phyloP scores from a whole-genome alignment of 2,329 filamentous ascomycete species.

The Calonectria henricotiae region DNA sequence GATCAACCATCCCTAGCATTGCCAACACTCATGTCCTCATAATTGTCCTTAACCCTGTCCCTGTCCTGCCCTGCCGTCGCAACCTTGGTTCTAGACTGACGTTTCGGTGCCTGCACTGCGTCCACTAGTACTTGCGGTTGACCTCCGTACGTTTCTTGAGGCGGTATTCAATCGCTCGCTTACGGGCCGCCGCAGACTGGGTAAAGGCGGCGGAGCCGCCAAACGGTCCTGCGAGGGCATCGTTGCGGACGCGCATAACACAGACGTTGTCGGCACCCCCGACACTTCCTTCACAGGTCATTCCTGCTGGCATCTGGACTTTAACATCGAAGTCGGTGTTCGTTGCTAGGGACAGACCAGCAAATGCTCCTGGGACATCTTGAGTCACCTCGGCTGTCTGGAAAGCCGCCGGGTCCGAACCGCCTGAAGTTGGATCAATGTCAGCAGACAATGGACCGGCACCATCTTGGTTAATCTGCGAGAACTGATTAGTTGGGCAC shows the following conservation, averaged over 20 bases:
- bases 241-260: slow-evolving; percentile 76
- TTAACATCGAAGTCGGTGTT: slow-evolving; percentile 77
- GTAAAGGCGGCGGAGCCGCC: slow-evolving; percentile 79
- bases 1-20: background rate
- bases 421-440: slow-evolving; percentile 76
- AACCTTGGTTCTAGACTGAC: background rate
- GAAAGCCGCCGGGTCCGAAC: slow-evolving; percentile 75
- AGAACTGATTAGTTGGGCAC: slow-evolving; percentile 17
- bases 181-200: slow-evolving; percentile 71
- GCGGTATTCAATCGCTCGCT: slow-evolving; percentile 74
- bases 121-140: slow-evolving; percentile 44
- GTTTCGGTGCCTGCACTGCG: slow-evolving; percentile 1
- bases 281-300: slow-evolving; percentile 75
- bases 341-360: slow-evolving; percentile 72
- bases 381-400: slow-evolving; percentile 67
- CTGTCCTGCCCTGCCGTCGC: background rate
- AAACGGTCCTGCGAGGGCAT: slow-evolving; percentile 76
- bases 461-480: slow-evolving; percentile 79
- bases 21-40: background rate
- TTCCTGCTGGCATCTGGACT: slow-evolving; percentile 78
- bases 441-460: slow-evolving; percentile 75
- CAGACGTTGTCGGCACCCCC: slow-evolving; percentile 76
- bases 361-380: slow-evolving; percentile 66
- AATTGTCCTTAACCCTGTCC: background rate
- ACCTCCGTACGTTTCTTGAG: slow-evolving; percentile 58